Base-by-base conservation (phyloP, 305 asterid species). In the Rubia balearica region DNA sequence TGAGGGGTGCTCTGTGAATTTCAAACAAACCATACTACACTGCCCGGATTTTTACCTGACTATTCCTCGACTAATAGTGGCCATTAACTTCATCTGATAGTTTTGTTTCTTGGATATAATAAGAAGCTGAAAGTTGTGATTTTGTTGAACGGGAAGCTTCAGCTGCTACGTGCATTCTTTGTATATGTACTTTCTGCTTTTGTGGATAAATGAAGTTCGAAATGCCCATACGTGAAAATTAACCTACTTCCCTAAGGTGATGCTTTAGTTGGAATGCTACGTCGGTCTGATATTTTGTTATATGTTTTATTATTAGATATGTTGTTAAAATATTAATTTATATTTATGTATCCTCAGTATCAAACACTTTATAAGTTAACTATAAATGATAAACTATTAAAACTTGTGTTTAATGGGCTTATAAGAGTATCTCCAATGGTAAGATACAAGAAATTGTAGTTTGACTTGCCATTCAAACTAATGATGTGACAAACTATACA, bases 1-100 rank as follows among this genome's bases (percentile, higher is more conserved):
- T 80, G 72, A 40, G 85, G 81, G 83, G 70, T 55, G 73, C 65
- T 36, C 38, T 24, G 76, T 80, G 75, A 63, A 49, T 36, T 71
- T 22, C 43, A 46, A 14, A 68, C 21, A 2, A 69, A 61, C 22
- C 68, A 8, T 17, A 43, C 61, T 48, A 57, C 51, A 57, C 21
- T 12, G 43, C 68, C 6, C 33, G 6, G 8, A 61, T 67, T 14
- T 66, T 19, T 56, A 21, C 49, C 73, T 65, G 67, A 41, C 71
- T 21, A 53, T 74, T 68, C 53, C 40, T 53, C 38, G 41, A 48
- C 73, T 70, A 12, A 61, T 71, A 71, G 56, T 75, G 46, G 55
- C 59, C 65, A 57, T 73, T 69, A 19, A 60, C 33, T 61, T 33
- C n/a, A 30, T 73, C 51, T 43, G n/a, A 41, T 33, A 43, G 16